phyloP scores from a whole-genome alignment of 2,329 filamentous ascomycete species.

The Amauroascus niger region DNA sequence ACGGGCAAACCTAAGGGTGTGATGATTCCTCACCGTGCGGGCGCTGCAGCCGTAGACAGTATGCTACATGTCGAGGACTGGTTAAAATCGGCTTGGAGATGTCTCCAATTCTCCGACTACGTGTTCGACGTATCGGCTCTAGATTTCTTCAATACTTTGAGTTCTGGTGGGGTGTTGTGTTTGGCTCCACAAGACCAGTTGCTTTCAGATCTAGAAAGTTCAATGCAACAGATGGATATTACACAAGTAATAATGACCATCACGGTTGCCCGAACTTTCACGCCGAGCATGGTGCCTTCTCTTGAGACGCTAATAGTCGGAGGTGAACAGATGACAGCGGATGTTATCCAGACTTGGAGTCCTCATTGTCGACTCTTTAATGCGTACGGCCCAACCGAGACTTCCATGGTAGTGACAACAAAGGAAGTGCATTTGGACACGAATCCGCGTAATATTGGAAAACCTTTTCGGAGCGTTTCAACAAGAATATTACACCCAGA shows the following conservation, averaged over 20 bases:
- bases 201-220: slow-evolving; percentile 28
- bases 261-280: slow-evolving; percentile 38
- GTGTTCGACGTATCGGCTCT: slow-evolving; percentile 87
- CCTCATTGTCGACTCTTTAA: slow-evolving; percentile 17
- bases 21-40: not conserved
- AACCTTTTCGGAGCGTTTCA: slow-evolving; percentile 32
- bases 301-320: slow-evolving; percentile 30
- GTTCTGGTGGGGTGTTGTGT: slow-evolving; percentile 35
- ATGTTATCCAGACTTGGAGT: slow-evolving; percentile 19
- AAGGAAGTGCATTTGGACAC: not conserved
- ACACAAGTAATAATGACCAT: slow-evolving; percentile 48
- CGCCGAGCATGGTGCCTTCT: slow-evolving; percentile 28
- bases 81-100: slow-evolving; percentile 17
- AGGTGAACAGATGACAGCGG: slow-evolving; percentile 26
- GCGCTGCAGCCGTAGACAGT: not conserved
- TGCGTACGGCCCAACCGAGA: slow-evolving; percentile 30
- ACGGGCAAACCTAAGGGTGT: slow-evolving; percentile 9
- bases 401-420: slow-evolving; percentile 5
- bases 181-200: slow-evolving; percentile 35
- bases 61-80: not conserved
- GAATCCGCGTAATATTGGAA: not conserved
- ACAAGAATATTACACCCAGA: slow-evolving; percentile 27
- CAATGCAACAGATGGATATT: slow-evolving; percentile 40
- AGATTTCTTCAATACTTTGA: slow-evolving; percentile 55
- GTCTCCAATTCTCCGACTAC: slow-evolving; percentile 71